Percentiles rank a stretch among this genome's conserved stretches.
Conservation (phyloP, 1,284 basidiomycete genomes). For the Mycosarcoma mackinlayi region DNA sequence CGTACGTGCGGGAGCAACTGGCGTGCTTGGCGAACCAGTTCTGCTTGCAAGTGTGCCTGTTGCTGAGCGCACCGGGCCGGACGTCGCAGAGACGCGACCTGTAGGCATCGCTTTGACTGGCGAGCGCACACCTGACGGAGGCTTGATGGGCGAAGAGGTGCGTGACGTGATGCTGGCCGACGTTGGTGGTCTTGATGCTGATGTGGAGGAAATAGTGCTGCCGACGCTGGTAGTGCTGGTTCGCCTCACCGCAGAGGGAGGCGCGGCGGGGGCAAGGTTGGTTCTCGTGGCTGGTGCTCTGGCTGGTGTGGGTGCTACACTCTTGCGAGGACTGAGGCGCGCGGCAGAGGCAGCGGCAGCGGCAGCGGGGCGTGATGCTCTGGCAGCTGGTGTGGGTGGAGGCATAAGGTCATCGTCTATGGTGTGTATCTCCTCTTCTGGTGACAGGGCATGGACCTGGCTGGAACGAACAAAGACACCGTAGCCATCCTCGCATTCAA, state of each 20-base stretch:
- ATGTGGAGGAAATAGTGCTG: conserved; percentile 25
- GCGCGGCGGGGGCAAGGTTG: conserved; percentile 16
- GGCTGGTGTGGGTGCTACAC: conserved; percentile 30
- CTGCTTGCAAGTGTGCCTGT: conserved; percentile 32
- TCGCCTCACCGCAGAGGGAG: conserved; percentile 20
- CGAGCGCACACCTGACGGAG: conserved; percentile 21
- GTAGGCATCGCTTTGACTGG: conserved; percentile 37
- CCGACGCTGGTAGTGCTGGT: conserved; percentile 26
- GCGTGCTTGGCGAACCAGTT: conserved; percentile 33
- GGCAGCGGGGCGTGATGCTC: conserved; percentile 19
- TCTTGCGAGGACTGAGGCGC: conserved; percentile 39
- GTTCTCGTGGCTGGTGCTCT: conserved; percentile 15
- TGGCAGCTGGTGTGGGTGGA: conserved; percentile 6
- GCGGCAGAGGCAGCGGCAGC: conserved; percentile 20
- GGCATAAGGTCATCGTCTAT: conserved; percentile 39
- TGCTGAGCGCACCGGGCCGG: conserved; percentile 29
- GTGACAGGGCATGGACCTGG: conserved; percentile 78
- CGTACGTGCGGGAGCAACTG: conserved; percentile 20
- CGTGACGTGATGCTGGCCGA: conserved; percentile 25
- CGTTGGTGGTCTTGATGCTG: conserved; percentile 29
- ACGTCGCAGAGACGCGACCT: conserved; percentile 28
- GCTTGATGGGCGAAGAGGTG: conserved; percentile 29
- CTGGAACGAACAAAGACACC: conserved; percentile 92
- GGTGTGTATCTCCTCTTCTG: conserved; percentile 44
- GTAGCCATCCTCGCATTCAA: conserved; percentile 79